phyloP scores from a whole-genome alignment of 2,329 filamentous ascomycete species.

The Monilinia laxa region DNA sequence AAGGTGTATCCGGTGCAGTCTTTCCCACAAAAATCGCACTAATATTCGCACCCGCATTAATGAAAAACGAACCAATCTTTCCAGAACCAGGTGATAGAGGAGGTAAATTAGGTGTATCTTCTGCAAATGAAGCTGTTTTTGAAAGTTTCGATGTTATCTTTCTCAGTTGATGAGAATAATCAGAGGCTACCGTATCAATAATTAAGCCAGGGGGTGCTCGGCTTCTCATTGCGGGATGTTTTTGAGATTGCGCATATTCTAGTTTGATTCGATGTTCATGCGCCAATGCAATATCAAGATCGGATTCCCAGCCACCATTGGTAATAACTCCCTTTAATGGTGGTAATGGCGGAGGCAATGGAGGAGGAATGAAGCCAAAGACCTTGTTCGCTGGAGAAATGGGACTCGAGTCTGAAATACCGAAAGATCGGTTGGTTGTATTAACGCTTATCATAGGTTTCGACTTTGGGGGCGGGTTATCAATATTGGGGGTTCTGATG shows the following conservation, averaged over 20 bases:
- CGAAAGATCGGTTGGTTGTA: not conserved
- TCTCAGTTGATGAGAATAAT: not conserved
- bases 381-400: constrained; percentile 10
- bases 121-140: not conserved
- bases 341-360: not conserved
- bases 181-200: not conserved
- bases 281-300: constrained; percentile 9
- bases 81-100: not conserved
- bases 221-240: not conserved
- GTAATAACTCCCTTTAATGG: not conserved
- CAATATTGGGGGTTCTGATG: not conserved
- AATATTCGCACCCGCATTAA: constrained; percentile 10
- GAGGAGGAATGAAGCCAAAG: constrained; percentile 11
- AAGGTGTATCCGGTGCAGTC: not conserved
- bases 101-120: not conserved
- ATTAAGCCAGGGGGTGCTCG: not conserved
- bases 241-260: not conserved
- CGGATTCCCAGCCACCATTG: not conserved
- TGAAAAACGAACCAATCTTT: not conserved
- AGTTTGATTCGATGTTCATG: not conserved
- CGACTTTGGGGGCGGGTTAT: not conserved
- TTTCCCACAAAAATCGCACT: constrained; percentile 13
- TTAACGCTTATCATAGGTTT: not conserved
- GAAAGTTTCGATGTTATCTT: constrained; percentile 2
- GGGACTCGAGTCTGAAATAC: not conserved